Conservation (phyloP, 108 stramenopile genomes). For the Epipyxis sp. region DNA sequence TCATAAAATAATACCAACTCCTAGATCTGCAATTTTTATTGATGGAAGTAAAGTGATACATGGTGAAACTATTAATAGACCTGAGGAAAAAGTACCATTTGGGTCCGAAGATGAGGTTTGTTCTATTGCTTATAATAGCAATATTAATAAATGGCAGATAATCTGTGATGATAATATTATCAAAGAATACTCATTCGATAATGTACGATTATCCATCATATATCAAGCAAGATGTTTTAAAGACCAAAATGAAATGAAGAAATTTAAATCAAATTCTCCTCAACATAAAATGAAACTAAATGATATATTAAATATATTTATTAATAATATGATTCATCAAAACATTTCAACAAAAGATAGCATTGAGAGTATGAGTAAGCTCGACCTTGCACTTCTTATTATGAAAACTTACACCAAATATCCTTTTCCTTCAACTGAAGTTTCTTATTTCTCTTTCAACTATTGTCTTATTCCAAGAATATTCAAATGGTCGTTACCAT, state of each 20-base stretch:
- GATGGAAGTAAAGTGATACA: conserved; percentile 39
- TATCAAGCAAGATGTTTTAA: conserved; percentile 40
- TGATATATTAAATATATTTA: neutral
- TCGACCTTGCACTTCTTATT: conserved; percentile 6
- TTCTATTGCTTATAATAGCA: neutral
- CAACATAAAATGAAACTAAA: conserved; percentile 16
- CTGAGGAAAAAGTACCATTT: conserved; percentile 25
- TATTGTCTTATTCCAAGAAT: conserved; percentile 4
- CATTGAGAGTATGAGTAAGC: neutral
- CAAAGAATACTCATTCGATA: neutral
- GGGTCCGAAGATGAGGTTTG: conserved; percentile 26
- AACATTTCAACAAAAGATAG: neutral
- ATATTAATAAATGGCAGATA: conserved; percentile 29
- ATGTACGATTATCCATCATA: conserved; percentile 39
- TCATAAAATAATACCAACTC: conserved; percentile 11
- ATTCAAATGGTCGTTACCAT: neutral
- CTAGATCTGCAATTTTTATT: conserved; percentile 8
- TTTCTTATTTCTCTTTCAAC: neutral
- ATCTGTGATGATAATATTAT: neutral
- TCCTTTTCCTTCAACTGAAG: neutral
- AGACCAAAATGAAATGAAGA: neutral
- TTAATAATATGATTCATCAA: neutral
- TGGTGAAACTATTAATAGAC: conserved; percentile 29
- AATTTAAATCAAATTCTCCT: neutral
- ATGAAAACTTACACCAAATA: conserved; percentile 14